phyloP scores from a whole-genome alignment of 768 basidiomycete species.

The Pleurotus pulmonarius region DNA sequence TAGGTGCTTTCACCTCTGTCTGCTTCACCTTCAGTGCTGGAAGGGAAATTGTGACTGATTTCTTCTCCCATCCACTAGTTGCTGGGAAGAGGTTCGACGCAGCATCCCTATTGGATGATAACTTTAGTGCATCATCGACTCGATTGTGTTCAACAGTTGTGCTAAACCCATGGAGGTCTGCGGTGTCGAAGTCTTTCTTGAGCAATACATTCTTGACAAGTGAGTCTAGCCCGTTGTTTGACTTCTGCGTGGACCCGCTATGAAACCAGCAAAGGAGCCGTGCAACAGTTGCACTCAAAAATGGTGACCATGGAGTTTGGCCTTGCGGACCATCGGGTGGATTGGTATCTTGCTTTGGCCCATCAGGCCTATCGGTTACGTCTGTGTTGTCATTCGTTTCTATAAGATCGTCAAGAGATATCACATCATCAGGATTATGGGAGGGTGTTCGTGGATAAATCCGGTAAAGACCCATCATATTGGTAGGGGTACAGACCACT shows the following conservation, averaged over 20 bases:
- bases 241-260: slow-evolving; percentile 22
- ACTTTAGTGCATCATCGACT: background rate
- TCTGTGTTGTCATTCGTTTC: slow-evolving; percentile 8
- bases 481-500: slow-evolving; percentile 4
- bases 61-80: background rate
- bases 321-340: background rate
- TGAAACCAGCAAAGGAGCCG: slow-evolving; percentile 30
- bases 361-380: too few species aligned
- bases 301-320: slow-evolving; percentile 15
- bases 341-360: too few species aligned
- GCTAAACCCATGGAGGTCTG: slow-evolving; percentile 16
- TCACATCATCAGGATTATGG: background rate
- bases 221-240: slow-evolving; percentile 19
- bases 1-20: background rate
- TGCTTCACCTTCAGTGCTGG: background rate
- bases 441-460: background rate
- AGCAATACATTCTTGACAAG: slow-evolving; percentile 23
- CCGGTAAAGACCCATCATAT: slow-evolving; percentile 3
- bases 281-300: slow-evolving; percentile 20
- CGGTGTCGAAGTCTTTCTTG: slow-evolving; percentile 16
- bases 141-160: slow-evolving; percentile 14
- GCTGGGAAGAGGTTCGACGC: background rate
- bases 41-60: background rate
- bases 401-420: slow-evolving; percentile 11
- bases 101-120: slow-evolving; percentile 8